These are phyloP conservation scores for Kwoniella newhampshirensis DNA, from an alignment of 768 basidiomycete genomes.

Conservation along the genomic window DNA sequence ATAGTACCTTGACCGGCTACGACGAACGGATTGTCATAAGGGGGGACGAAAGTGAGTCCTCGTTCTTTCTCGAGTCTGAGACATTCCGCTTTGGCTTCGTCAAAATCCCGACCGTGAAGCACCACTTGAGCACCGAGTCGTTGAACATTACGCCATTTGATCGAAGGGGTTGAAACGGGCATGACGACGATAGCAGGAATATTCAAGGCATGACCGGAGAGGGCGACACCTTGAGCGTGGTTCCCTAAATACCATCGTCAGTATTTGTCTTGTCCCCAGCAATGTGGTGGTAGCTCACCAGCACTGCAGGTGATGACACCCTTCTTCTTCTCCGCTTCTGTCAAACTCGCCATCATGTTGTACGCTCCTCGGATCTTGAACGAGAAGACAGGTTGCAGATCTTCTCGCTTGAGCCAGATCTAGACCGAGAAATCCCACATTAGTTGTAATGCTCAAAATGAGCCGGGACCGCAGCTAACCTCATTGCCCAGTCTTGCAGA, in stretches of 20 bases:
- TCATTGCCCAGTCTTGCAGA: constrained; percentile 85
- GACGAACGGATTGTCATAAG: constrained; percentile 94
- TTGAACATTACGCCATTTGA: constrained; percentile 94
- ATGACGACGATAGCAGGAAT: constrained; percentile 99
- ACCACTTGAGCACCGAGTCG: constrained; percentile 93
- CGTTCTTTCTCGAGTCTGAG: constrained; percentile 73
- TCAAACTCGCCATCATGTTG: constrained; percentile 92
- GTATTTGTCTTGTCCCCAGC: no score
- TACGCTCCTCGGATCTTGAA: constrained; percentile 99
- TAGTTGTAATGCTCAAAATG: neutral
- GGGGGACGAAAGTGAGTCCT: constrained; percentile 86
- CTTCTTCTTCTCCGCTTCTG: constrained; percentile 89
- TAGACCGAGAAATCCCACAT: neutral
- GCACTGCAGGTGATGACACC: constrained; percentile 98
- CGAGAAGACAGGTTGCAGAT: constrained; percentile 89
- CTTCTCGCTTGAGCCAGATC: constrained; percentile 95
- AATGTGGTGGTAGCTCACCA: constrained; percentile 63
- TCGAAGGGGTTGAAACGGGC: constrained; percentile 89
- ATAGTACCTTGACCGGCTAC: constrained; percentile 97
- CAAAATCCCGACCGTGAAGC: constrained; percentile 86
- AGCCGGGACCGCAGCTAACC: constrained; percentile 22
- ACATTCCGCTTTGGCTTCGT: constrained; percentile 93
- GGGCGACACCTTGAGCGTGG: constrained; percentile 96
- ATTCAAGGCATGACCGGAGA: constrained; percentile 80
- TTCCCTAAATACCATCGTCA: constrained; percentile 64